Evolutionary conservation across 441 rosid genomes (phyloP), one percentile per base, ranked within the genome.

Genomic region (Viola pubescens): DNA sequence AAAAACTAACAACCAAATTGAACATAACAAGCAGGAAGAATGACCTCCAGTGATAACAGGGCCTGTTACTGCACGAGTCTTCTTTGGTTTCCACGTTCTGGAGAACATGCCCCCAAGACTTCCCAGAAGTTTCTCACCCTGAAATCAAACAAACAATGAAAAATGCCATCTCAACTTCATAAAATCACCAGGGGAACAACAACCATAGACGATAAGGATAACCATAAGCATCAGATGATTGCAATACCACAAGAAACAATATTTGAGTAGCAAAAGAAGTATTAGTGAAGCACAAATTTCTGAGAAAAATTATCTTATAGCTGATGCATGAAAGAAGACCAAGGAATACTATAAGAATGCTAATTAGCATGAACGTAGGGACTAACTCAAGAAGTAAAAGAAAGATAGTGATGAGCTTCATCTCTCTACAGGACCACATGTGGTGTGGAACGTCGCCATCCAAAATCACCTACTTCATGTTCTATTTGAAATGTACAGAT

Each of bases 121-220:
- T 61, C 96, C 98, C 67, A 91, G 76, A 59, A 91, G 89, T 82
- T 88, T 91, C 77, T 91, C 98, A 62, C 98, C 98, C 98, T 91
- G 79, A 45, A 74, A 82, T 60, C 56, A 45, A 11, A 53, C 63
- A 71, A 54, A 58, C 50, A 61, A 37, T 55, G 56, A 44, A 12
- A 16, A n/a, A 62, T 47, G 40, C 46, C 10, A 39, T 48, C 4
- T 11, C 42, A 9, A 49, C 16, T 12, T 8, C 0, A 9, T 4
- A 26, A 37, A 51, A n/a, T 12, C 42, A 4, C 42, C 48, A 58
- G 19, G 44, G 7, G 9, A 41, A 59, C 12, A 6, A 9, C 11
- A 12, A 11, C 26, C 16, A 37, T 48, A 14, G 48, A n/a, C 16
- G 50, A 40, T 7, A 62, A 16, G 13, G 16, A 9, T 7, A 26